phyloP scores from a whole-genome alignment of 2,329 filamentous ascomycete genomes.

The Cladosporium sp. region DNA sequence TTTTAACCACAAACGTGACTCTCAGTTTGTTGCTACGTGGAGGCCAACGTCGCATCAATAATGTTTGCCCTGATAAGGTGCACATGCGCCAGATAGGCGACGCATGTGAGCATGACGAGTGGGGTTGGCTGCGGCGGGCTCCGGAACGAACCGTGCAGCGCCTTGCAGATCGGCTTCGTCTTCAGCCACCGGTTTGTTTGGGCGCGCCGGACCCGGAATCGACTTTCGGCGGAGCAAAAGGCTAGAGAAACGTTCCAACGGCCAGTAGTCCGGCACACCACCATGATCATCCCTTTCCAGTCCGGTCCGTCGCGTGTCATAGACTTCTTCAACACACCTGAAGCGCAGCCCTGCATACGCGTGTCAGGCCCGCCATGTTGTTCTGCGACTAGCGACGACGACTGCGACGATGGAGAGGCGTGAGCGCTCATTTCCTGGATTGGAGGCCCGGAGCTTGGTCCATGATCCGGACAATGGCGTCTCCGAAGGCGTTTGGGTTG shows the following conservation, averaged over 20 bases:
- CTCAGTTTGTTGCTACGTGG: slow-evolving; percentile 10
- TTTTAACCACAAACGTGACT: neutral
- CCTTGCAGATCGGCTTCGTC: no score
- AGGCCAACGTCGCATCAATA: slow-evolving; percentile 1
- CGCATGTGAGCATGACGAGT: neutral
- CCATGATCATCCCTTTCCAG: slow-evolving; percentile 5
- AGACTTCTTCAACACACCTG: no score
- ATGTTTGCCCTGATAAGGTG: slow-evolving; percentile 7
- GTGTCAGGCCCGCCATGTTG: no score
- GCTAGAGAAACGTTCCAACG: slow-evolving; percentile 2
- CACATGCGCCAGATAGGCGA: slow-evolving; percentile 4
- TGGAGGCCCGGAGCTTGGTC: slow-evolving; percentile 5
- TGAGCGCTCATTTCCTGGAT: neutral
- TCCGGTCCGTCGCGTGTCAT: neutral
- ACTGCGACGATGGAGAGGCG: neutral
- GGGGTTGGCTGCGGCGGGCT: no score
- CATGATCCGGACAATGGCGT: slow-evolving; percentile 7
- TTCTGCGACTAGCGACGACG: no score
- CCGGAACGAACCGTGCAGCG: no score
- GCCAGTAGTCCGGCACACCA: neutral
- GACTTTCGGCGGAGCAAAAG: neutral
- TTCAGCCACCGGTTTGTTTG: no score
- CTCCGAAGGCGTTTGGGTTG: slow-evolving; percentile 7
- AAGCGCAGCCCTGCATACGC: no score
- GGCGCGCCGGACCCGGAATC: no score